These are phyloP conservation scores for Hirschfeldia incana DNA, from an alignment of 345 rosid genomes.

Conservation along the genomic window DNA sequence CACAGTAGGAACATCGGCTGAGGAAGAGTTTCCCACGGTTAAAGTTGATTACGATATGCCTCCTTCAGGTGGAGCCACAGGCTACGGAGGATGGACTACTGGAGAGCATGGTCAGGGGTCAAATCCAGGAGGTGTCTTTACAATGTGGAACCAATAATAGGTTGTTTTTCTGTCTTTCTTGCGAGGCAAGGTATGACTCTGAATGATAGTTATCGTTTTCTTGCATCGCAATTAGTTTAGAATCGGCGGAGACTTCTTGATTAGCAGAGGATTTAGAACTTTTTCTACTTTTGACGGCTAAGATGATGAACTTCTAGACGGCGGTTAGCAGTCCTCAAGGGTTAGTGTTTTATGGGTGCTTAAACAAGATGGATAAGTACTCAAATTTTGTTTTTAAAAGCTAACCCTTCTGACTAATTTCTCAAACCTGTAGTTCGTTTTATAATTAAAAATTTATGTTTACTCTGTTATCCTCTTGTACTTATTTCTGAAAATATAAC, in stretches of 20 bases:
- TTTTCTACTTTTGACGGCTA: constrained; percentile 22
- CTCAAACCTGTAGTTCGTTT: constrained; percentile 25
- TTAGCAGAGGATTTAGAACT: constrained; percentile 29
- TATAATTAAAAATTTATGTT: not conserved
- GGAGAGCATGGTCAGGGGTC: constrained; percentile 75
- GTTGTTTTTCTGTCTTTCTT: not conserved
- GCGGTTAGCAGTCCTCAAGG: constrained; percentile 34
- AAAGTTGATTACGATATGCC: constrained; percentile 94
- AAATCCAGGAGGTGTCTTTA: constrained; percentile 66
- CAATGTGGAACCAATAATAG: constrained; percentile 89
- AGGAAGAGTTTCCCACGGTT: constrained; percentile 60
- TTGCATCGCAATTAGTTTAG: constrained; percentile 12
- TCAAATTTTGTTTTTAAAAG: constrained; percentile 35
- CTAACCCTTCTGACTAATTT: constrained; percentile 37
- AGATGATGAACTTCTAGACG: constrained; percentile 28
- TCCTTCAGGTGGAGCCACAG: constrained; percentile 35
- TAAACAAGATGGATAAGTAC: constrained; percentile 8
- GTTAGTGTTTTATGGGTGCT: constrained; percentile 40
- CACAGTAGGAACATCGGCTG: constrained; percentile 47
- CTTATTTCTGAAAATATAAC: not conserved
- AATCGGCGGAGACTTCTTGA: constrained; percentile 22
- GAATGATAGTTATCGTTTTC: constrained; percentile 10
- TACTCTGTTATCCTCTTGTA: not conserved
- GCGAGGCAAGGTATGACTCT: constrained; percentile 25
- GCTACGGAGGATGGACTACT: constrained; percentile 68